These are phyloP conservation scores for Penicillium sp. DNA, from an alignment of 2,329 filamentous ascomycete species.

Conservation along the genomic window DNA sequence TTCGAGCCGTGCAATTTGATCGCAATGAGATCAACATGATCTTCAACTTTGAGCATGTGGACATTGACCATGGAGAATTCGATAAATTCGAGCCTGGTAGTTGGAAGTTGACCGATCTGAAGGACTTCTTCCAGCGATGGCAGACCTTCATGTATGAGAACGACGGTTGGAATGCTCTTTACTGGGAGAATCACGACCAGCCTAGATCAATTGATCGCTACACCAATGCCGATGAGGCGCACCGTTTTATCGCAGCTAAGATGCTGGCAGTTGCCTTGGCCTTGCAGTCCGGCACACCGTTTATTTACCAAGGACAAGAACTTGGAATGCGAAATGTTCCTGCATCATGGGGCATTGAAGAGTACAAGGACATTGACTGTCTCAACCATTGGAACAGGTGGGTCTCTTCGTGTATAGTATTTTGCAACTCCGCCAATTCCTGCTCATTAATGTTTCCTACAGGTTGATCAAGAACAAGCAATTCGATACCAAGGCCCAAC, in stretches of 20 bases:
- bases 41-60: slow-evolving; percentile 72
- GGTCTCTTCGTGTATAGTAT: slow-evolving; percentile 21
- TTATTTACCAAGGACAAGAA: slow-evolving; percentile 72
- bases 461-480: slow-evolving; percentile 39
- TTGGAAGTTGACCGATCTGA: slow-evolving; percentile 58
- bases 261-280: slow-evolving; percentile 62
- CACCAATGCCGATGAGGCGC: slow-evolving; percentile 54
- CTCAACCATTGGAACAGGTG: slow-evolving; percentile 59
- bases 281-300: slow-evolving; percentile 64
- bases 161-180: slow-evolving; percentile 67
- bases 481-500: slow-evolving; percentile 34
- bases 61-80: slow-evolving; percentile 58
- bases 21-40: slow-evolving; percentile 70
- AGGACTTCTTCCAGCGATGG: slow-evolving; percentile 60
- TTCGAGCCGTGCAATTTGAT: slow-evolving; percentile 59
- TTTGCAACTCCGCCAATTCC: neutral
- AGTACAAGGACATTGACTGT: slow-evolving; percentile 70
- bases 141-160: slow-evolving; percentile 63
- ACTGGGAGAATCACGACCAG: slow-evolving; percentile 70
- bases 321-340: slow-evolving; percentile 69
- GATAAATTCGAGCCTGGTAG: slow-evolving; percentile 54
- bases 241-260: slow-evolving; percentile 59
- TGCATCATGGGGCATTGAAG: slow-evolving; percentile 61
- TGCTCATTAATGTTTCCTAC: neutral
- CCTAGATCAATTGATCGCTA: slow-evolving; percentile 63